Conservation (phyloP, 2,329 filamentous ascomycete species). For the Drechslerella coelobrocha region DNA sequence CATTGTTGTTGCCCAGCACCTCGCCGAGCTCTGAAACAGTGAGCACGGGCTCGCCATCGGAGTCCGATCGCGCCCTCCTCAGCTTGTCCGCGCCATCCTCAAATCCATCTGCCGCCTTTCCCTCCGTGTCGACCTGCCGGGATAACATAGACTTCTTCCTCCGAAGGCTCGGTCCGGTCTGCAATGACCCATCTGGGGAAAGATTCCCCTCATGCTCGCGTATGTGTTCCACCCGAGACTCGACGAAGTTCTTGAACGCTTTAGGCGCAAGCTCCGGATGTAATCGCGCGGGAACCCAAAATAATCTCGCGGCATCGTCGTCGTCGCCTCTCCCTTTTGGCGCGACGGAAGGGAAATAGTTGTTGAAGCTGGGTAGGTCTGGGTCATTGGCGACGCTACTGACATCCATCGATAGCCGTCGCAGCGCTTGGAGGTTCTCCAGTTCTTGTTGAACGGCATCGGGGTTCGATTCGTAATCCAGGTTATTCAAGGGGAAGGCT, state of each 20-base stretch:
- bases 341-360: slow-evolving; percentile 72
- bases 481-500: slow-evolving; percentile 77
- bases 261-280: slow-evolving; percentile 94
- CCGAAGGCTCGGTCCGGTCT: slow-evolving; percentile 69
- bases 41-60: slow-evolving; percentile 67
- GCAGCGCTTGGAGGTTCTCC: slow-evolving; percentile 86
- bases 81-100: slow-evolving; percentile 82
- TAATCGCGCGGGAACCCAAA: slow-evolving; percentile 94
- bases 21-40: slow-evolving; percentile 73
- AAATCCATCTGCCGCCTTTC: slow-evolving; percentile 69
- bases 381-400: slow-evolving; percentile 70
- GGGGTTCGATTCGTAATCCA: slow-evolving; percentile 88
- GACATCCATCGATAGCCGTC: slow-evolving; percentile 94
- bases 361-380: slow-evolving; percentile 76
- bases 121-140: slow-evolving; percentile 78
- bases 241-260: slow-evolving; percentile 95
- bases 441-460: slow-evolving; percentile 89
- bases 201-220: slow-evolving; percentile 61
- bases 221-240: slow-evolving; percentile 89
- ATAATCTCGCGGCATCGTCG: slow-evolving; percentile 82
- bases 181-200: slow-evolving; percentile 66
- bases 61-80: slow-evolving; percentile 73
- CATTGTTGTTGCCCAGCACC: slow-evolving; percentile 72
- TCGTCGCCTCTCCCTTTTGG: slow-evolving; percentile 78
- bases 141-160: slow-evolving; percentile 97